Conservation (phyloP, 2,329 filamentous ascomycete genomes). For the Aspergillus sojae region DNA sequence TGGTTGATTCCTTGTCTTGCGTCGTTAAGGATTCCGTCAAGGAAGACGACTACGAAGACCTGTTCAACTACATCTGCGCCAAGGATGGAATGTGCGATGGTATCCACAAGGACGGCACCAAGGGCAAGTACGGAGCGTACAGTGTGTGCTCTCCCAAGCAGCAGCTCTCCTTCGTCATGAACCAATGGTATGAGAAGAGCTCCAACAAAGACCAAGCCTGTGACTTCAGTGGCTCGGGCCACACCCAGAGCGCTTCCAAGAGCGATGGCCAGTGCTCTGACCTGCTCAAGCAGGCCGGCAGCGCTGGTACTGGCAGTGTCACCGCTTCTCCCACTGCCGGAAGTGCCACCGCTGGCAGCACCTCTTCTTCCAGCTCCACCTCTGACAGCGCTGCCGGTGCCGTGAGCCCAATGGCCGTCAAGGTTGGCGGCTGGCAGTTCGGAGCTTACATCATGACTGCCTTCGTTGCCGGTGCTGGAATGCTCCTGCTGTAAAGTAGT, state of each 20-base stretch:
- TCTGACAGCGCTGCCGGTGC: slow-evolving; percentile 38
- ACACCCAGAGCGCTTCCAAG: slow-evolving; percentile 34
- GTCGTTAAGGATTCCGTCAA: slow-evolving; percentile 61
- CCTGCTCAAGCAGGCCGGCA: slow-evolving; percentile 44
- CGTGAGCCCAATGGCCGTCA: slow-evolving; percentile 37
- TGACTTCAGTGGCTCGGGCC: slow-evolving; percentile 49
- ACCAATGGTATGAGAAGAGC: slow-evolving; percentile 47
- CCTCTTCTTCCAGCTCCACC: slow-evolving; percentile 22
- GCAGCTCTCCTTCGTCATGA: slow-evolving; percentile 51
- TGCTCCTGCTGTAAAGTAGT: slow-evolving; percentile 50
- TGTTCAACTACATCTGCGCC: slow-evolving; percentile 64
- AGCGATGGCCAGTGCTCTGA: slow-evolving; percentile 38
- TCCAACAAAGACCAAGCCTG: slow-evolving; percentile 42
- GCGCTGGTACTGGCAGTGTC: slow-evolving; percentile 43
- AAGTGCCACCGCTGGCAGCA: slow-evolving; percentile 19
- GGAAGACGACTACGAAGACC: slow-evolving; percentile 57
- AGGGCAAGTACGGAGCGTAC: slow-evolving; percentile 51
- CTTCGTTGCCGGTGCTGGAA: slow-evolving; percentile 47
- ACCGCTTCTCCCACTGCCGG: slow-evolving; percentile 38
- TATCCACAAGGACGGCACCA: slow-evolving; percentile 42
- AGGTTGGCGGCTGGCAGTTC: slow-evolving; percentile 45
- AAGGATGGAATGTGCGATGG: slow-evolving; percentile 39
- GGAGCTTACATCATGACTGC: slow-evolving; percentile 49
- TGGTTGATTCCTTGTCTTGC: slow-evolving; percentile 74
- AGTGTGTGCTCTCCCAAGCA: slow-evolving; percentile 50